Base-by-base conservation (phyloP, 1,139 yeast genomes). In the Yamadazyma conglobata region DNA sequence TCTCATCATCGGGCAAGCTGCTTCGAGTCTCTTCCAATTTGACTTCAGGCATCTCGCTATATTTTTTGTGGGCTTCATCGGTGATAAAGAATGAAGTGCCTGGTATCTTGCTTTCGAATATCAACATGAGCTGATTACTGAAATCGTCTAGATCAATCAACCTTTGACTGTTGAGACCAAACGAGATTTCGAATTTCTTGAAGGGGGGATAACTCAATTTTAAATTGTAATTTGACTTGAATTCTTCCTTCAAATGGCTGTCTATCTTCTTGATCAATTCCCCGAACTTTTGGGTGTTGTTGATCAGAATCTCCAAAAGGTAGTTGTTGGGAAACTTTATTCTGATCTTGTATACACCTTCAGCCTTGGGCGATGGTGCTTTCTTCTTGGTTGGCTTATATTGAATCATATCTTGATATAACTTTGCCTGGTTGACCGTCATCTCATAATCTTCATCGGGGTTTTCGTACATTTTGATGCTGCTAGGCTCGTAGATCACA, bases 281-380 rank as follows among this genome's bases (percentile, higher is more conserved):
- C 1, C 70, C 66, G 38, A 76, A 68, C 27, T 72, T 60, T 10
- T 57, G 50, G 1, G 39, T 28, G 15, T 32, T 33, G 12, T 12
- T 8, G 11, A 44, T 28, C 6, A 32, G 27, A 6, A 47, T 28
- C 28, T 64, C 54, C n/a, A 77, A 47, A 17, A 64, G 60, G 4
- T 68, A 51, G 16, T 69, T 56, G 50, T 77, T 79, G 1, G 82
- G 81, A 39, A 77, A 75, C 38, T 66, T 65, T 19, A 77, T 45
- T 30, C 83, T 54, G 8, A 77, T 56, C 15, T 59, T 54, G 40
- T 60, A 64, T 22, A 47, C 46, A 3, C 44, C 32, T 2, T 65
- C 64, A n/a, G 25, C 14, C 15, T 33, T 35, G 7, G 15, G 15
- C 9, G 7, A 11, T 8, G 33, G 25, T 13, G 25, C 30, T n/a